Evolutionary conservation across 208 protist species (phyloP).

Genomic region (Trypanosoma lewisi): DNA sequence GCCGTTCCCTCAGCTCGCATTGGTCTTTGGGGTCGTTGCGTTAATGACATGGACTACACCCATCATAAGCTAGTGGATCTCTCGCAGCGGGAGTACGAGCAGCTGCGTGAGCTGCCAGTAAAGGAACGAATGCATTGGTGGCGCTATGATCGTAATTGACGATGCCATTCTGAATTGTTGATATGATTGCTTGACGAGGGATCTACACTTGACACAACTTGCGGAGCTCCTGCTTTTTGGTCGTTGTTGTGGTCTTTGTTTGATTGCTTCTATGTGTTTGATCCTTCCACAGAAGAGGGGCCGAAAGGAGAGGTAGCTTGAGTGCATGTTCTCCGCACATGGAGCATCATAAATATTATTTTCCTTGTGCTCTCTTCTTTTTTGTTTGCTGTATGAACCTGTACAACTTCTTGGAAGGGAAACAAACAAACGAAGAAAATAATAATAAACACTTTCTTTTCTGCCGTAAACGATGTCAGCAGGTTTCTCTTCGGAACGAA

Average conservation of each 20-base stretch:
- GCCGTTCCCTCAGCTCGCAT: conserved; percentile 77
- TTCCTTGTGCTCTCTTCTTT: conserved; percentile 4
- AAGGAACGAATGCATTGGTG: conserved; percentile 83
- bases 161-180: not conserved
- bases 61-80: conserved; percentile 78
- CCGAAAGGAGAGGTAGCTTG: not conserved
- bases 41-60: conserved; percentile 82
- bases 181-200: not conserved
- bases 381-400: not conserved
- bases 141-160: conserved; percentile 49
- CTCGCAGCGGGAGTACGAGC: conserved; percentile 72
- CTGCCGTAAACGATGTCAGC: conserved; percentile 7
- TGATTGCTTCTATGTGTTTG: not conserved
- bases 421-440: not conserved
- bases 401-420: not conserved
- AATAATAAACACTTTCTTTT: not conserved
- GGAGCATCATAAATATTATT: no score
- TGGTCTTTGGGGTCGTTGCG: conserved; percentile 82
- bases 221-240: not conserved
- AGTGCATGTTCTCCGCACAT: no score
- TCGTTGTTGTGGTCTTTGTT: no score
- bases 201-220: not conserved
- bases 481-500: no score
- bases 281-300: not conserved
- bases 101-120: conserved; percentile 62